phyloP scores from a whole-genome alignment of 257 asterid species.

The Plantago ovata region DNA sequence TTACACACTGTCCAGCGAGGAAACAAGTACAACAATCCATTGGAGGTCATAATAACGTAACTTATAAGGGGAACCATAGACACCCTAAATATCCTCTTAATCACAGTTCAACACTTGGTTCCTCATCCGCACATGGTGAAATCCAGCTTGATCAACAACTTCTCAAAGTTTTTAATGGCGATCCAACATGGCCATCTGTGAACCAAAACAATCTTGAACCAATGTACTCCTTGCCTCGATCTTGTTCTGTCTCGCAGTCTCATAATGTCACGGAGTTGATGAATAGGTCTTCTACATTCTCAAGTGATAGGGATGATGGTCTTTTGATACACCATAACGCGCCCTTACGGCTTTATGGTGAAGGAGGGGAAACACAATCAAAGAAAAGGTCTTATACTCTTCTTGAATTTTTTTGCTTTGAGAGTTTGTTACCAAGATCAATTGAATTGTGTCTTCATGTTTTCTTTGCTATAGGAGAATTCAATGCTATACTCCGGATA shows the following conservation, averaged over 20 bases:
- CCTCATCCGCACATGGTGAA: slow-evolving; percentile 35
- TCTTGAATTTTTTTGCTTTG: slow-evolving; percentile 9
- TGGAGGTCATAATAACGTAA: slow-evolving; percentile 76
- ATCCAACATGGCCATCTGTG: slow-evolving; percentile 38
- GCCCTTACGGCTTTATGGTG: no score
- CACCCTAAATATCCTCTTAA: slow-evolving; percentile 72
- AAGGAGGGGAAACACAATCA: slow-evolving; percentile 76
- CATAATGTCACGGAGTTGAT: no score
- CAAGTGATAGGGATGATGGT: slow-evolving; percentile 50
- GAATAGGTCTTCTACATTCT: no score
- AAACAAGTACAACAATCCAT: slow-evolving; percentile 76
- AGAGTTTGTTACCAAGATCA: neutral
- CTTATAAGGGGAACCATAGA: slow-evolving; percentile 73
- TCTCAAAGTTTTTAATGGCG: slow-evolving; percentile 28
- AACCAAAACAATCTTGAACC: slow-evolving; percentile 36
- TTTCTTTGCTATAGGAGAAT: slow-evolving; percentile 29
- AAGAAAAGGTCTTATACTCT: slow-evolving; percentile 82
- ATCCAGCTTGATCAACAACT: slow-evolving; percentile 45
- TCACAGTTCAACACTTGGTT: slow-evolving; percentile 52
- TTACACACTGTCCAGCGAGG: slow-evolving; percentile 66
- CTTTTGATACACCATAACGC: slow-evolving; percentile 55
- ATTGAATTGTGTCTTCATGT: neutral
- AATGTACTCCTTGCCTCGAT: slow-evolving; percentile 27
- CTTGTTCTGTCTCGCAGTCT: slow-evolving; percentile 39
- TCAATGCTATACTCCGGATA: slow-evolving; percentile 28